phyloP scores from a whole-genome alignment of 164 flowering plant species.

The Sextonia rubra region DNA sequence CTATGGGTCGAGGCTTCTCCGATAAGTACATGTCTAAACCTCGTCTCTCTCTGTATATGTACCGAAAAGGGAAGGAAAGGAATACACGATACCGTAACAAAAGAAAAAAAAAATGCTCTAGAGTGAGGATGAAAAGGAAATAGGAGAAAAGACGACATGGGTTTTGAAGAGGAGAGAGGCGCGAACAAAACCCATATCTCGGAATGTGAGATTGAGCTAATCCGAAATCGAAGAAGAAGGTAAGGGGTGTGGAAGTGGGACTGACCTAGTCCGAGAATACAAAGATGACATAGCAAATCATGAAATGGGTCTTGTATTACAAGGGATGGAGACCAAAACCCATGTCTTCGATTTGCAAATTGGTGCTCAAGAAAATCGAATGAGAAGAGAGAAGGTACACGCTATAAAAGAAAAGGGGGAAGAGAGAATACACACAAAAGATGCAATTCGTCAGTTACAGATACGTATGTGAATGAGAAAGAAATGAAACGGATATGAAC shows the following conservation, averaged over 20 bases:
- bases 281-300: background rate
- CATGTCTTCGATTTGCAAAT: slow-evolving; percentile 7
- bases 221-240: background rate
- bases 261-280: background rate
- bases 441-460: no score
- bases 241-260: background rate
- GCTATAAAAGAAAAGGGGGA: background rate
- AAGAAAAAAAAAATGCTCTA: no score
- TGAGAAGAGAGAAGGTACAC: background rate
- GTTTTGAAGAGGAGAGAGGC: background rate
- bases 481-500: no score
- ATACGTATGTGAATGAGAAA: no score
- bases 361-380: background rate
- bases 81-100: no score
- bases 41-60: background rate
- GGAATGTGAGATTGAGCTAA: background rate
- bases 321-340: slow-evolving; percentile 9
- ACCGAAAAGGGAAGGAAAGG: background rate
- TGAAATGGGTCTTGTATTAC: slow-evolving; percentile 11
- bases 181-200: slow-evolving; percentile 2
- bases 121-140: background rate
- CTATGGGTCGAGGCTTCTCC: slow-evolving; percentile 54
- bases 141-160: slow-evolving; percentile 3
- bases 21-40: slow-evolving; percentile 44
- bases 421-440: background rate